Base-by-base conservation (phyloP, 169 alveolate species). In the Plasmodium inui region DNA sequence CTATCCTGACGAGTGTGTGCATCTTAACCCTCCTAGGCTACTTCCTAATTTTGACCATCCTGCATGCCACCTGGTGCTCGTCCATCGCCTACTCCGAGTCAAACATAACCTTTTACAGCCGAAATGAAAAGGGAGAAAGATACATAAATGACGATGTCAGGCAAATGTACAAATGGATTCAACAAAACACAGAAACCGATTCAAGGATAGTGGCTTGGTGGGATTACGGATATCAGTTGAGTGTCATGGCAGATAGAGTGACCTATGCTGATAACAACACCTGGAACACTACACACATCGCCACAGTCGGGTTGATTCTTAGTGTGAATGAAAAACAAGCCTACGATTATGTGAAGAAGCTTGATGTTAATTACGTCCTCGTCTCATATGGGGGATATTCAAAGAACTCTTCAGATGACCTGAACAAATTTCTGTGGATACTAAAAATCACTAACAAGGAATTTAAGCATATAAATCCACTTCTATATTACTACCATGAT, bases 191-290 rank as follows among this genome's bases (percentile, higher is more conserved):
- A 39, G 97, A 96, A 41, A 96, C 96, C 17, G 98, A 98, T 90
- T 98, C 99, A 10, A 97, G 98, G 82, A 97, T 99, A 70, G 97
- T 98, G 96, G 96, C 99, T 7, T 99, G 99, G 99, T 99, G 99
- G 99, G 99, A 99, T 95, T 99, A 99, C 92, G 99, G 99, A 10
- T 99, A 99, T 88, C 99, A 99, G 95, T 97, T 98, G 44, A 98
- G 99, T 61, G 99, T 99, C 82, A 97, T 99, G 98, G 98, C 98
- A 34, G 98, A 98, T 92, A 96, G 99, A 80, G 98, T 99, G 17
- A 99, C 99, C 19, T 82, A 99, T 53, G 99, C 98, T 37, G 99
- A 99, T 97, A 99, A 99, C 95, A 99, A 99, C 95, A 99, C 99
- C 3, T 99, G 99, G 99, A 98, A 99, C 96, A 97, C 98, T 92